These are phyloP conservation scores for Eucalyptus decipiens DNA, from an alignment of 345 rosid genomes.

Conservation along the genomic window DNA sequence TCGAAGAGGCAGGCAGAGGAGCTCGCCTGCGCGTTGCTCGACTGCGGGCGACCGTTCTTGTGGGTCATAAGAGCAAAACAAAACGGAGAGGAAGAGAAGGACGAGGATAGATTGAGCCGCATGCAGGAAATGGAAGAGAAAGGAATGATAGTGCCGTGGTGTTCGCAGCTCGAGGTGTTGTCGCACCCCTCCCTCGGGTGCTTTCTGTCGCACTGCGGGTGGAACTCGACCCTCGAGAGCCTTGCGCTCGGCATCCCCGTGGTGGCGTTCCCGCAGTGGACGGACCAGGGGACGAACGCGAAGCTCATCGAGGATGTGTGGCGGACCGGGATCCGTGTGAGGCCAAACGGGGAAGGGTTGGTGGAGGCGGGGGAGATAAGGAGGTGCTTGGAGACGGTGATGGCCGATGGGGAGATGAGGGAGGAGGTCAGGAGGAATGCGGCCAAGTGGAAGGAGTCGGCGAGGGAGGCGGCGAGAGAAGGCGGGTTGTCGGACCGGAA, in stretches of 20 bases:
- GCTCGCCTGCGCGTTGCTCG: constrained; percentile 12
- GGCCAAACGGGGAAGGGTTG: constrained; percentile 17
- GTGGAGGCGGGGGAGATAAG: constrained; percentile 8
- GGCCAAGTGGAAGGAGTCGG: constrained; percentile 35
- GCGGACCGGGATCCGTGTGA: constrained; percentile 5
- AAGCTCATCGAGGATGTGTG: constrained; percentile 45
- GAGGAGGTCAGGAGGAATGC: constrained; percentile 25
- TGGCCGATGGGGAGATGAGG: constrained; percentile 25
- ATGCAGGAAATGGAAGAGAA: constrained; percentile 26
- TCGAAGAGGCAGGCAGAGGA: constrained; percentile 22
- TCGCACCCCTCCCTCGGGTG: constrained; percentile 45
- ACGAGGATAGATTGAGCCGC: constrained; percentile 7
- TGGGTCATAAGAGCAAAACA: constrained; percentile 29
- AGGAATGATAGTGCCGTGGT: constrained; percentile 61
- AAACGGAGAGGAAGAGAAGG: constrained; percentile 3
- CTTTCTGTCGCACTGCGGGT: constrained; percentile 59
- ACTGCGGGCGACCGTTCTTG: constrained; percentile 23
- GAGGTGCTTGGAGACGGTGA: too few species aligned
- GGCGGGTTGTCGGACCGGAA: constrained; percentile 42
- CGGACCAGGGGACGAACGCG: constrained; percentile 46
- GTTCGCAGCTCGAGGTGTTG: constrained; percentile 48
- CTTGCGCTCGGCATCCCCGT: constrained; percentile 35
- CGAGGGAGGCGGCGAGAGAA: constrained; percentile 17
- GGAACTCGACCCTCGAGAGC: constrained; percentile 68
- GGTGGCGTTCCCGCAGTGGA: constrained; percentile 59